Evolutionary conservation across 352 stramenopile genomes (phyloP), one percentile per base, ranked within the genome.

Genomic region (Pythium sukuiense): DNA sequence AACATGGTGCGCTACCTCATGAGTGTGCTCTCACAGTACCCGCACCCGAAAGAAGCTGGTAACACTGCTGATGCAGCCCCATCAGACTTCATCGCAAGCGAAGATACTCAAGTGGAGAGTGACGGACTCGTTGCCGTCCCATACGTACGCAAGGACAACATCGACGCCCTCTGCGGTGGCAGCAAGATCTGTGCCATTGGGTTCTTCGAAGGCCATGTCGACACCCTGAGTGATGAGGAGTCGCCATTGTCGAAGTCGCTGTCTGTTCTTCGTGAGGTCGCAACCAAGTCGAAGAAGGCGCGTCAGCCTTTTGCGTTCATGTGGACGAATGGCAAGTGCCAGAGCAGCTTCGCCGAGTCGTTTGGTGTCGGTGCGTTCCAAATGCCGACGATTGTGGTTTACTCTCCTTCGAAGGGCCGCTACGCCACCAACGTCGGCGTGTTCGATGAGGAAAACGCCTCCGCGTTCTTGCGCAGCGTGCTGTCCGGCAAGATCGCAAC

Each of bases 131-230:
- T 45, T 12, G 68, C 72, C n/a, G 72, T 89, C 14, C 79, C 81
- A n/a, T 87, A 89, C 35, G 11, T 92, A 56, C 76, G 59, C 9
- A 83, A 80, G 49, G 67, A 81, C 9, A 89, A 87, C 50, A 41
- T 89, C 12, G 70, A 77, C 20, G 45, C 79, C 4, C 59, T 86
- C 0, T 94, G 85, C 53, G 58, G 55, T 6, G 81, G 77, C 55
- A 86, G 76, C 65, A 87, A 80, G 29, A 88, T 94, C 59, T 94
- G 85, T 67, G 83, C 79, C 6, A 90, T 94, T 48, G 83, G 80
- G 12, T 91, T 93, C 56, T 88, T 91, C 27, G 79, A 89, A 30
- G 72, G 83, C 8, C 80, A 91, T 57, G 41, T 80, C 2, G 74
- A 87, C 41, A 88, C 76, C 0, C 59, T 88, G 0, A 59, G 18